Conservation (phyloP, 192 early-diverging fungal species). For the Kickxella alabastrina region DNA sequence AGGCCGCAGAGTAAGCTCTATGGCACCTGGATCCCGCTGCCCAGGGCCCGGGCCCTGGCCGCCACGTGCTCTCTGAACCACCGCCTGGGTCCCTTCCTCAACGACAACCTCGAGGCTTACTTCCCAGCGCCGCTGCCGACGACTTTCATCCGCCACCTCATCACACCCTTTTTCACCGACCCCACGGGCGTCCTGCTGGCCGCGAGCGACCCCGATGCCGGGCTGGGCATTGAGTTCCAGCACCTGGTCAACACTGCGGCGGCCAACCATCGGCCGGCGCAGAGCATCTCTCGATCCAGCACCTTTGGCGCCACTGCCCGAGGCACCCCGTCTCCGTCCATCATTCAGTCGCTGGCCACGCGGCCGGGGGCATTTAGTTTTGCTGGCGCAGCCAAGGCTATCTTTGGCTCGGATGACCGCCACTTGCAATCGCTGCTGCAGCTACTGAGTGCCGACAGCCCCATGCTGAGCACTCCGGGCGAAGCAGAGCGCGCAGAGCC, state of each 20-base stretch:
- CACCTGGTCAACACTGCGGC: slow-evolving; percentile 28
- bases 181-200: slow-evolving; percentile 18
- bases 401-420: slow-evolving; percentile 41
- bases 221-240: slow-evolving; percentile 43
- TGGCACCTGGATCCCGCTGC: slow-evolving; percentile 92
- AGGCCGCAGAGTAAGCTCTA: slow-evolving; percentile 65
- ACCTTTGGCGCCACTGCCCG: slow-evolving; percentile 50
- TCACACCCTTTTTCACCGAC: slow-evolving; percentile 47
- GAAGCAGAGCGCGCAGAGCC: background rate
- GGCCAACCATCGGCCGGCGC: slow-evolving; percentile 10
- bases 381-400: slow-evolving; percentile 35
- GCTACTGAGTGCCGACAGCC: slow-evolving; percentile 48
- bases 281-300: slow-evolving; percentile 38
- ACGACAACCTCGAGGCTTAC: slow-evolving; percentile 66
- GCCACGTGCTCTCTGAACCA: slow-evolving; percentile 76
- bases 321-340: slow-evolving; percentile 47
- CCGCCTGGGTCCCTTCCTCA: slow-evolving; percentile 69
- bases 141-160: slow-evolving; percentile 48
- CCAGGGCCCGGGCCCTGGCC: slow-evolving; percentile 77
- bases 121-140: slow-evolving; percentile 62
- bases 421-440: slow-evolving; percentile 43
- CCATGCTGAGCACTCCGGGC: slow-evolving; percentile 34
- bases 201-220: slow-evolving; percentile 5
- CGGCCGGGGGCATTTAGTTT: slow-evolving; percentile 16
- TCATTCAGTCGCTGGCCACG: slow-evolving; percentile 45